Conservation (phyloP, 805 yeast genomes). For the Sugiyamaella americana region DNA sequence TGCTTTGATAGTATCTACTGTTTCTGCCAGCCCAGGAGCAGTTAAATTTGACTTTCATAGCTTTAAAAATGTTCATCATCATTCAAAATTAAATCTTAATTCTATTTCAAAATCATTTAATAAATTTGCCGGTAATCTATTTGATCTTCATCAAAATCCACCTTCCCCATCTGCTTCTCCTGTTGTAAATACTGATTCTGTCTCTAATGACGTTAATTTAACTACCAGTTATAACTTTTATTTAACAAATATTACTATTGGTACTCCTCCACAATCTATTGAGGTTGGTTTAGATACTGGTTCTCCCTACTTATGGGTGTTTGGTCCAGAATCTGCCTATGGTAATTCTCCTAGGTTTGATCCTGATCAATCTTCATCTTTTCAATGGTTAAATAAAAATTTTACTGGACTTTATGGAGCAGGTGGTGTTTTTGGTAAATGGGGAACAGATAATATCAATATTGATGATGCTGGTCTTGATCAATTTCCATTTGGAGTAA, state of each 20-base stretch:
- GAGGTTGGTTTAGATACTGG: slow-evolving; percentile 45
- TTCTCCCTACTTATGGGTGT: slow-evolving; percentile 46
- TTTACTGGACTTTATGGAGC: slow-evolving; percentile 39
- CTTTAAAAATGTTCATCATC: neutral
- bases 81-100: neutral
- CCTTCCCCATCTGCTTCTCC: neutral
- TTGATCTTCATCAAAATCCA: neutral
- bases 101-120: neutral
- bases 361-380: slow-evolving; percentile 28
- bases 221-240: slow-evolving; percentile 32
- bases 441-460: slow-evolving; percentile 28
- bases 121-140: neutral
- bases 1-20: neutral
- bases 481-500: slow-evolving; percentile 29
- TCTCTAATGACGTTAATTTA: too few species aligned
- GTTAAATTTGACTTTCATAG: neutral
- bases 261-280: slow-evolving; percentile 40
- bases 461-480: slow-evolving; percentile 18
- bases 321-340: slow-evolving; percentile 31
- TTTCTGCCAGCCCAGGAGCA: neutral
- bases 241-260: slow-evolving; percentile 33
- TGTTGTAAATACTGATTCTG: slow-evolving; percentile 9
- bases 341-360: slow-evolving; percentile 26
- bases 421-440: slow-evolving; percentile 29
- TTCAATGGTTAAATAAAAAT: slow-evolving; percentile 29